phyloP scores from a whole-genome alignment of 306 rosid genomes.

The Hippophae tibetana region DNA sequence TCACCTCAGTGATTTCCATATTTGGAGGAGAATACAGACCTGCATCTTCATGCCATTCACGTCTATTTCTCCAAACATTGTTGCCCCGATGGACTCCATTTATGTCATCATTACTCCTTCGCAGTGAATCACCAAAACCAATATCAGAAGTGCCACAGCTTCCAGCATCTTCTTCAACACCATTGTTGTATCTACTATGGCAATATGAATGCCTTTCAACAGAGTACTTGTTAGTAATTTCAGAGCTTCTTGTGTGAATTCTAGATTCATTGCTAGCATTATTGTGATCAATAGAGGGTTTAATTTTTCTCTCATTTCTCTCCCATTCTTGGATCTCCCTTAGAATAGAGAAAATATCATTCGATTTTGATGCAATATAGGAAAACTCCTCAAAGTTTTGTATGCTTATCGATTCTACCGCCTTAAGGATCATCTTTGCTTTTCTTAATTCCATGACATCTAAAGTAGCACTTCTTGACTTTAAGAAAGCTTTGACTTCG shows the following conservation, averaged over 20 bases:
- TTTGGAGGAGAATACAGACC: conserved; percentile 8
- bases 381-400: conserved; percentile 25
- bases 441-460: conserved; percentile 25
- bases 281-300: conserved; percentile 9
- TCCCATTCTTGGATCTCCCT: conserved; percentile 22
- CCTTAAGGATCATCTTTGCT: conserved; percentile 31
- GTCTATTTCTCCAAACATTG: conserved; percentile 7
- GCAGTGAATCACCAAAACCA: conserved; percentile 8
- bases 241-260: conserved; percentile 7
- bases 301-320: conserved; percentile 14
- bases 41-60: conserved; percentile 4
- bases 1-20: conserved; percentile 9
- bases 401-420: conserved; percentile 25
- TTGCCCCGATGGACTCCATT: conserved; percentile 7
- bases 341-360: conserved; percentile 20
- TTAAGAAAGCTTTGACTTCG: conserved; percentile 32
- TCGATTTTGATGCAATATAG: conserved; percentile 22
- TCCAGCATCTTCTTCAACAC: conserved; percentile 1
- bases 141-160: conserved; percentile 3
- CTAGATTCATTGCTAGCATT: conserved; percentile 9
- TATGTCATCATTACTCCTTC: conserved; percentile 7
- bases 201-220: conserved; percentile 1
- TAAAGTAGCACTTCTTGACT: conserved; percentile 28
- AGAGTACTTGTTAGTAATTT: conserved; percentile 7
- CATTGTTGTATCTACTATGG: conserved; percentile 4